Evolutionary conservation across 176 grass and related monocot genomes (phyloP).

Genomic region (Avena sativa): DNA sequence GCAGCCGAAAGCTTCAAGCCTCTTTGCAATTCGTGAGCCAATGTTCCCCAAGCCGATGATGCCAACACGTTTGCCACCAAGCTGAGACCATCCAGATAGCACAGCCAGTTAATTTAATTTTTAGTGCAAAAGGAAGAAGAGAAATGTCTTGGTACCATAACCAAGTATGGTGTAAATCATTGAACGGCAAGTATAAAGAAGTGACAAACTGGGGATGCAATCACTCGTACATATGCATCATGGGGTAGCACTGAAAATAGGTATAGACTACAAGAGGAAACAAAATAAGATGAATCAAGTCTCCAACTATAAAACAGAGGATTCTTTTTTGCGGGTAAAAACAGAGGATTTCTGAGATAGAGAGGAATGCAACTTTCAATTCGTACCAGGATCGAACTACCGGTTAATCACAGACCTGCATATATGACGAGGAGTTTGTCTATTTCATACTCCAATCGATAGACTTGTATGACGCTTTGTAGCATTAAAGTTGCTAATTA

Average conservation of each 20-base stretch:
- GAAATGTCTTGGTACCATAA: not conserved
- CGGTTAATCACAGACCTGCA: not conserved
- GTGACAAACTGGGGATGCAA: not conserved
- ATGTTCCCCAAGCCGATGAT: conserved; percentile 69
- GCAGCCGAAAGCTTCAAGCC: conserved; percentile 62
- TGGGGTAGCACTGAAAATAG: not conserved
- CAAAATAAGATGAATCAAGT: not conserved
- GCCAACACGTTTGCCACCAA: conserved; percentile 57
- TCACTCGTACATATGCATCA: not conserved
- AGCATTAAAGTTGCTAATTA: not conserved
- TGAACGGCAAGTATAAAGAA: not conserved
- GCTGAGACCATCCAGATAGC: conserved; percentile 27
- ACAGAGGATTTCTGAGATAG: not conserved
- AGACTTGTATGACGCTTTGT: not conserved
- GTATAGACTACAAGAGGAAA: not conserved
- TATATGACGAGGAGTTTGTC: not conserved
- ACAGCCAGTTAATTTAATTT: not conserved
- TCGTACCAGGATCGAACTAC: not conserved
- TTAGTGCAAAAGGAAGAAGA: not conserved
- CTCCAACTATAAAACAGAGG: not conserved
- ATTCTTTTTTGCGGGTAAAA: not conserved
- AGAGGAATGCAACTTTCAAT: not conserved
- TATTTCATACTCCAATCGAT: not conserved
- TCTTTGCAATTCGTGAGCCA: conserved; percentile 55
- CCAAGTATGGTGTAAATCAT: not conserved